phyloP scores from a whole-genome alignment of 2,329 filamentous ascomycete genomes.

The Ophiosphaerella narmari region DNA sequence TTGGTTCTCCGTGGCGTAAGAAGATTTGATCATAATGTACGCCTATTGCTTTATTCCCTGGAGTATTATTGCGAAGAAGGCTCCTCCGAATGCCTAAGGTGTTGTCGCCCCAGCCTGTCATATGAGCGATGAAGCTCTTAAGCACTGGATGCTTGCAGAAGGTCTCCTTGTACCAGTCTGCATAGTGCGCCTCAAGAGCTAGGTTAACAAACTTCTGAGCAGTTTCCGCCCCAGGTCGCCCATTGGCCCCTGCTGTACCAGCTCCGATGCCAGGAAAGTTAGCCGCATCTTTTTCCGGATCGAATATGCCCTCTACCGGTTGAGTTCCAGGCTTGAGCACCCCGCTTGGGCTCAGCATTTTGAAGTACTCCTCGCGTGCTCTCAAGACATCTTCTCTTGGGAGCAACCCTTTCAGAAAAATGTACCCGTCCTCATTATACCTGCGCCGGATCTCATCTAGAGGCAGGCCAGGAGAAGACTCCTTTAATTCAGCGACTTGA shows the following conservation, averaged over 20 bases:
- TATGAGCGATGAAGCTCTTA: slow-evolving; percentile 54
- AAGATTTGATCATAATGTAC: slow-evolving; percentile 67
- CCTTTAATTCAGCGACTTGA: slow-evolving; percentile 50
- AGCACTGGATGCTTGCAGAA: slow-evolving; percentile 60
- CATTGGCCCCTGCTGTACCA: slow-evolving; percentile 52
- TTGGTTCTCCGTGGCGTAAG: slow-evolving; percentile 59
- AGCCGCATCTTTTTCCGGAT: slow-evolving; percentile 47
- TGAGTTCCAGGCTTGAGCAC: slow-evolving; percentile 60
- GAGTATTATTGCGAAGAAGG: slow-evolving; percentile 61
- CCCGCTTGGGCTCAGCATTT: slow-evolving; percentile 58
- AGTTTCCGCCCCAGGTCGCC: slow-evolving; percentile 49
- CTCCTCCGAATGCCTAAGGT: slow-evolving; percentile 56
- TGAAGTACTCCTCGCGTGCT: slow-evolving; percentile 59
- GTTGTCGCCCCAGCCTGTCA: slow-evolving; percentile 59
- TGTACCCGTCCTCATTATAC: slow-evolving; percentile 58
- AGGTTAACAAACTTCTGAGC: slow-evolving; percentile 55
- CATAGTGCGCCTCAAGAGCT: slow-evolving; percentile 59
- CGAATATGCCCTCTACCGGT: slow-evolving; percentile 60
- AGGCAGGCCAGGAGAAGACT: slow-evolving; percentile 52
- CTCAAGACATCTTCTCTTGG: slow-evolving; percentile 59
- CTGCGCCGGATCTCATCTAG: slow-evolving; percentile 55
- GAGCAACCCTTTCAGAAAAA: slow-evolving; percentile 61
- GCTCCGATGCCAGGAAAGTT: slow-evolving; percentile 61
- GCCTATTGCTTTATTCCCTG: slow-evolving; percentile 61
- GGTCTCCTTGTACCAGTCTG: slow-evolving; percentile 53